Percentiles rank a stretch among this genome's conserved stretches.
Evolutionary conservation across 352 stramenopile genomes (phyloP).

Genomic region (Globisporangium camurandrum): DNA sequence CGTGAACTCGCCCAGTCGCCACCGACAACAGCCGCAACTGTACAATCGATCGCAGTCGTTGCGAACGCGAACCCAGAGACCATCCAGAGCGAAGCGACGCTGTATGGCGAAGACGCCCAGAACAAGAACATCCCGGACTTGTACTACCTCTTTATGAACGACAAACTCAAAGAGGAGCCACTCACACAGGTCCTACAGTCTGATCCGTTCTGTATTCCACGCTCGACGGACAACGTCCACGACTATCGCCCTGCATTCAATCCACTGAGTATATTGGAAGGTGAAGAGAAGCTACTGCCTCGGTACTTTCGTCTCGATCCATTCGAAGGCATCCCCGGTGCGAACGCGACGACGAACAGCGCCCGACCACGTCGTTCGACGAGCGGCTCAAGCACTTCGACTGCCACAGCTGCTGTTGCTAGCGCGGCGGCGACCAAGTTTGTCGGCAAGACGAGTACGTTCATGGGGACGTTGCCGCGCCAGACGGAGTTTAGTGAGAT

Average conservation of each 20-base stretch:
- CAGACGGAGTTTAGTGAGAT: constrained; percentile 46
- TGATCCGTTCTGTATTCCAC: constrained; percentile 68
- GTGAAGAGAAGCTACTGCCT: constrained; percentile 63
- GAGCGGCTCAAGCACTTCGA: too few relatives aligned
- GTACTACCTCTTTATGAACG: constrained; percentile 57
- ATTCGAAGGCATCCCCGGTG: constrained; percentile 14
- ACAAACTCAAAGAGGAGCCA: constrained; percentile 50
- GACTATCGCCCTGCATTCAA: constrained; percentile 68
- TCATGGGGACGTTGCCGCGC: constrained; percentile 53
- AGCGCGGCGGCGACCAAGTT: constrained; percentile 2
- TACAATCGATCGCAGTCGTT: too few relatives aligned
- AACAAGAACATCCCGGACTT: constrained; percentile 32
- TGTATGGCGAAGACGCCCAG: constrained; percentile 11
- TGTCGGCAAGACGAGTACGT: constrained; percentile 31
- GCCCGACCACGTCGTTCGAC: background rate
- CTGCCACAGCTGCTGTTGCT: background rate
- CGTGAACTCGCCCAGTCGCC: background rate
- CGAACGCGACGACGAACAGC: background rate
- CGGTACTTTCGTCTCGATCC: constrained; percentile 53
- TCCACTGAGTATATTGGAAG: constrained; percentile 57
- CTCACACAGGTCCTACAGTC: constrained; percentile 36
- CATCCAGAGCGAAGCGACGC: background rate
- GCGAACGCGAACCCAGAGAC: constrained; percentile 7
- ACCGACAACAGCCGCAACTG: too few relatives aligned
- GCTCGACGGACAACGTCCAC: constrained; percentile 61